Evolutionary conservation across 2,329 filamentous ascomycete species (phyloP).

Genomic region (Penicillium brevicompactum): DNA sequence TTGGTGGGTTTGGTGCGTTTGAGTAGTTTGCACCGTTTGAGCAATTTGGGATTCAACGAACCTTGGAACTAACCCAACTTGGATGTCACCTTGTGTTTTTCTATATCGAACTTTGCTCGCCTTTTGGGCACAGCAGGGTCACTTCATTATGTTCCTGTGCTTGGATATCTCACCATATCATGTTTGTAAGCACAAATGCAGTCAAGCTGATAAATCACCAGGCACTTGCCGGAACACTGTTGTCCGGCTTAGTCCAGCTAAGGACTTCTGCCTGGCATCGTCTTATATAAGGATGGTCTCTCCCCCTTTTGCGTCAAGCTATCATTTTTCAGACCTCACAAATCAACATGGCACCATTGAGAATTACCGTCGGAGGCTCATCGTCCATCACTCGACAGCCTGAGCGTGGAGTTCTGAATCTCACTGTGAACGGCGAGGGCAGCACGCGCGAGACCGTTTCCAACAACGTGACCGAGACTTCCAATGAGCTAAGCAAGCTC

Average conservation of each 20-base stretch:
- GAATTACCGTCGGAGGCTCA: constrained; percentile 12
- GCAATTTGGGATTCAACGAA: too few relatives aligned
- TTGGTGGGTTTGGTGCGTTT: too few relatives aligned
- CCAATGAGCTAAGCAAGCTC: constrained; percentile 10
- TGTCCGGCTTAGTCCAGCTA: neutral
- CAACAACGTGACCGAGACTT: constrained; percentile 9
- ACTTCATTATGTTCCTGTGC: too few relatives aligned
- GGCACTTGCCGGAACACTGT: neutral
- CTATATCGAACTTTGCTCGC: too few relatives aligned
- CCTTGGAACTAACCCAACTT: too few relatives aligned
- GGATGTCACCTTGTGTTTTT: too few relatives aligned
- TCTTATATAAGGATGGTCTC: neutral
- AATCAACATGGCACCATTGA: constrained; percentile 20
- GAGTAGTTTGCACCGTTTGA: too few relatives aligned
- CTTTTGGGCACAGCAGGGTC: too few relatives aligned
- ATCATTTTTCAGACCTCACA: neutral
- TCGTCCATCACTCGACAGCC: constrained; percentile 17
- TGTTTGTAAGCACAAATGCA: neutral
- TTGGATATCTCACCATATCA: too few relatives aligned
- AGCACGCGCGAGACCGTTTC: constrained; percentile 9
- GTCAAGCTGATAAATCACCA: neutral
- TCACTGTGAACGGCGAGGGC: constrained; percentile 11
- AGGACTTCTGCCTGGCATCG: neutral
- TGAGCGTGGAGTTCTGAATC: constrained; percentile 15
- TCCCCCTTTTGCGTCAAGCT: neutral